phyloP scores from a whole-genome alignment of 2,329 filamentous ascomycete species.

The Mycosphaerella arachidis region DNA sequence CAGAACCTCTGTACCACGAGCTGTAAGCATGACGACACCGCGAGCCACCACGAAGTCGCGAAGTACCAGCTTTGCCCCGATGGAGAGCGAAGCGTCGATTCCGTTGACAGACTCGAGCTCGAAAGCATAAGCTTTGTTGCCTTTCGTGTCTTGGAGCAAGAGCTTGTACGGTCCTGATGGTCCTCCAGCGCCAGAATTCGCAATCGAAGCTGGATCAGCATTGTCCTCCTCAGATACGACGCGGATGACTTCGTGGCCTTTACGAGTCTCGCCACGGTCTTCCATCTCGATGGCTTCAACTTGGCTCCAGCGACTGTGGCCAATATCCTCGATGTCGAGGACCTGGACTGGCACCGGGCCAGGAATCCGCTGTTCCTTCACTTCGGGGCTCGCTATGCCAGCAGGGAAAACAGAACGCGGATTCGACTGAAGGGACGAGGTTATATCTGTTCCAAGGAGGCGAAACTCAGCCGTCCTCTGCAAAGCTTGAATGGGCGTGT shows the following conservation, averaged over 20 bases:
- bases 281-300: slow-evolving; percentile 74
- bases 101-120: slow-evolving; percentile 65
- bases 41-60: slow-evolving; percentile 63
- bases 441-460: slow-evolving; percentile 73
- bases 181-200: slow-evolving; percentile 16
- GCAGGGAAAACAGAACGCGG: slow-evolving; percentile 52
- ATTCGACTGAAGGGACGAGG: slow-evolving; percentile 48
- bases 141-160: slow-evolving; percentile 73
- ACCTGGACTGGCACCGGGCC: slow-evolving; percentile 73
- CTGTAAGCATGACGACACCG: slow-evolving; percentile 74
- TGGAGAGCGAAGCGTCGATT: slow-evolving; percentile 62
- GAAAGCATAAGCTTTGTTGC: slow-evolving; percentile 64
- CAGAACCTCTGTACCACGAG: slow-evolving; percentile 63
- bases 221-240: slow-evolving; percentile 54
- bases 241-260: slow-evolving; percentile 77
- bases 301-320: slow-evolving; percentile 76
- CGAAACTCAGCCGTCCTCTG: slow-evolving; percentile 77
- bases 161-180: slow-evolving; percentile 67
- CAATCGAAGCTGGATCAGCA: slow-evolving; percentile 24
- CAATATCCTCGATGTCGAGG: slow-evolving; percentile 79
- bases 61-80: slow-evolving; percentile 78
- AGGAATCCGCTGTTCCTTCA: slow-evolving; percentile 54
- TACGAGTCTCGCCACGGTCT: slow-evolving; percentile 67
- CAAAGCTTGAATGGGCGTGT: slow-evolving; percentile 63
- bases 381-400: slow-evolving; percentile 50